These are phyloP conservation scores for Penicillium taxi DNA, from an alignment of 495 filamentous ascomycete genomes.

Conservation along the genomic window DNA sequence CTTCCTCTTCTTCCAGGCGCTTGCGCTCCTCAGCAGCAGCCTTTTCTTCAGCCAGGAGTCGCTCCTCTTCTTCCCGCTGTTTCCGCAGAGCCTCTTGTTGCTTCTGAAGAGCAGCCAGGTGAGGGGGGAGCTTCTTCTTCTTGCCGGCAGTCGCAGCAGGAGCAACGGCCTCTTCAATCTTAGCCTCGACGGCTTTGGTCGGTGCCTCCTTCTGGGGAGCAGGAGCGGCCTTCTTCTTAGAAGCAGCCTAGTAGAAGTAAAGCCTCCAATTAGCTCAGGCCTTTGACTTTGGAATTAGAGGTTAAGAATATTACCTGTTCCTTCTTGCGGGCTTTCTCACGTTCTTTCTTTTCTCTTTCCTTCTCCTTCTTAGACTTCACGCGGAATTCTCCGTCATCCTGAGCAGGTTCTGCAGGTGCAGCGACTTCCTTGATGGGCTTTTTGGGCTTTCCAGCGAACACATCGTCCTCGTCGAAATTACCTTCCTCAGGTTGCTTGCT, in stretches of 20 bases:
- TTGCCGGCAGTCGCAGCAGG: conserved; percentile 52
- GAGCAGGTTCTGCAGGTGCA: conserved; percentile 46
- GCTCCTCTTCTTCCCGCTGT: conserved; percentile 68
- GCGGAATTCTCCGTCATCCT: conserved; percentile 54
- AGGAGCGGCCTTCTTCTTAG: conserved; percentile 48
- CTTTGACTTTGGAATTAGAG: too few species aligned
- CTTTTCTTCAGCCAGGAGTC: conserved; percentile 62
- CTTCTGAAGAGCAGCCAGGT: conserved; percentile 74
- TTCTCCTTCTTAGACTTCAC: conserved; percentile 94
- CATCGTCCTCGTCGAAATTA: conserved; percentile 74
- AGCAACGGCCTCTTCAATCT: conserved; percentile 23
- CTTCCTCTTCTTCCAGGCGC: conserved; percentile 69
- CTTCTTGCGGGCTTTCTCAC: conserved; percentile 89
- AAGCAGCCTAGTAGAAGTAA: conserved; percentile 45
- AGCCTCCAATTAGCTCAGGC: too few species aligned
- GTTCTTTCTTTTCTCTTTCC: conserved; percentile 89
- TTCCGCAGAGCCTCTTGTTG: conserved; percentile 78
- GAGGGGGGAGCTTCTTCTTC: conserved; percentile 84
- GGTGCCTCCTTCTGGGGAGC: conserved; percentile 24
- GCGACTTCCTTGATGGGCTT: conserved; percentile 48
- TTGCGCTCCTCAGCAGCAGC: conserved; percentile 63
- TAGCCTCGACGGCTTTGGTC: conserved; percentile 35
- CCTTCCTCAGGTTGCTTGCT: conserved; percentile 79
- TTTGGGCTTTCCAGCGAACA: conserved; percentile 61
- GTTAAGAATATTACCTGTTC: conserved; percentile 54